These are phyloP conservation scores for Peronosclerospora sorghi DNA, from an alignment of 352 stramenopile genomes.

Conservation along the genomic window DNA sequence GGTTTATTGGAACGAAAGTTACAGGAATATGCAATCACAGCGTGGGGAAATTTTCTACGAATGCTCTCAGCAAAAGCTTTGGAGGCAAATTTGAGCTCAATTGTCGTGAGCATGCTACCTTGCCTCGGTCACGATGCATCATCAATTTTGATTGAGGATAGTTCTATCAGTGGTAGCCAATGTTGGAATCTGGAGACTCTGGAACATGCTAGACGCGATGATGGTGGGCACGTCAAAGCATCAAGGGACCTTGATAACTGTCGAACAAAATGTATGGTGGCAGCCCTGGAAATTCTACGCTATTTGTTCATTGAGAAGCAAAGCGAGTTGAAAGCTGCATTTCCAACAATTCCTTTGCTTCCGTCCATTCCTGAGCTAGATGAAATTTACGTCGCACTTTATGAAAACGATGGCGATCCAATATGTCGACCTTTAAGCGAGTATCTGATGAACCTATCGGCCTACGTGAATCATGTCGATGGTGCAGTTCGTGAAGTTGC, in stretches of 20 bases:
- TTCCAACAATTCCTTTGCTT: slow-evolving; percentile 59
- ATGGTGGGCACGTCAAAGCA: slow-evolving; percentile 5
- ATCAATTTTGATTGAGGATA: slow-evolving; percentile 27
- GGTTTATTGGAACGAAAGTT: slow-evolving; percentile 45
- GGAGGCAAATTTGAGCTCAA: slow-evolving; percentile 76
- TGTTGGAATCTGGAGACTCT: slow-evolving; percentile 41
- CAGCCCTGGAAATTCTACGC: slow-evolving; percentile 29
- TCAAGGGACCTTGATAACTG: slow-evolving; percentile 4
- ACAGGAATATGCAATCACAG: slow-evolving; percentile 47
- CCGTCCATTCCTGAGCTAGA: slow-evolving; percentile 57
- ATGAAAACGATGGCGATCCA: slow-evolving; percentile 52
- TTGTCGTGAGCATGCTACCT: slow-evolving; percentile 77
- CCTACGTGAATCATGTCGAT: slow-evolving; percentile 74
- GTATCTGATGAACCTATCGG: slow-evolving; percentile 42
- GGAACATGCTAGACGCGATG: slow-evolving; percentile 5
- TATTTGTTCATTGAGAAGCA: slow-evolving; percentile 72
- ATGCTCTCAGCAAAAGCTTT: slow-evolving; percentile 74
- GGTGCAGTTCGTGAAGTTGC: slow-evolving; percentile 66
- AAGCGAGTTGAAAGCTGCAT: slow-evolving; percentile 42
- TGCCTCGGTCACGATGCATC: slow-evolving; percentile 45
- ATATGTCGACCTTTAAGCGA: slow-evolving; percentile 28
- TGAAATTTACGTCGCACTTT: slow-evolving; percentile 42
- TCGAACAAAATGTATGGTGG: slow-evolving; percentile 15
- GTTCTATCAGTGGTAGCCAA: slow-evolving; percentile 10
- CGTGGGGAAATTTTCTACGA: slow-evolving; percentile 69